These are phyloP conservation scores for Brassica balearica DNA, from an alignment of 441 rosid species.

Conservation along the genomic window DNA sequence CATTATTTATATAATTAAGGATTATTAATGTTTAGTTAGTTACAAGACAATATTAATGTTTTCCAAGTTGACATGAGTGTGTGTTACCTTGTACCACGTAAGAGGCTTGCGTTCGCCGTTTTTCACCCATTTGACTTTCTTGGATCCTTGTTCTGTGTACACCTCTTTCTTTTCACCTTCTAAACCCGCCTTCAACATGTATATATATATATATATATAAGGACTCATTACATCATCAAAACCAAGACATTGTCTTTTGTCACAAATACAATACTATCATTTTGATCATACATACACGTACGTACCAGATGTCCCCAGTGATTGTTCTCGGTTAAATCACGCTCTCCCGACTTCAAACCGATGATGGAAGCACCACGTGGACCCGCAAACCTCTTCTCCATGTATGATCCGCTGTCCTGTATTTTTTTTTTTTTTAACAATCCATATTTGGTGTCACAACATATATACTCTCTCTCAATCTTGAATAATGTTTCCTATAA, in stretches of 20 bases:
- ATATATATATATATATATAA: not conserved
- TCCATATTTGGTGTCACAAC: not conserved
- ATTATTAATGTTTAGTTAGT: not conserved
- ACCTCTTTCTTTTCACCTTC: slow-evolving; percentile 48
- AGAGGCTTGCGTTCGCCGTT: slow-evolving; percentile 42
- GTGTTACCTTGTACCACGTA: slow-evolving; percentile 52
- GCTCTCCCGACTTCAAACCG: slow-evolving; percentile 51
- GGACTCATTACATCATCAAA: not conserved
- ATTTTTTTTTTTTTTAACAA: not conserved
- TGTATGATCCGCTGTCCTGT: slow-evolving; percentile 57
- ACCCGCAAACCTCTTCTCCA: slow-evolving; percentile 55
- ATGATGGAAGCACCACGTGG: slow-evolving; percentile 44
- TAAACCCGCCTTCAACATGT: slow-evolving; percentile 39
- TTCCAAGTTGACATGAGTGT: not conserved
- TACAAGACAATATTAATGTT: not conserved
- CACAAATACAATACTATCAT: slow-evolving; percentile 22
- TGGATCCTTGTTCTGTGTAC: slow-evolving; percentile 41
- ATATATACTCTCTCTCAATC: not conserved
- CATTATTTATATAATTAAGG: not conserved
- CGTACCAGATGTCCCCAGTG: slow-evolving; percentile 48
- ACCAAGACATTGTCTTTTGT: slow-evolving; percentile 25
- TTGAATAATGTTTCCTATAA: slow-evolving; percentile 3
- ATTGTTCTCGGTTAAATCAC: slow-evolving; percentile 37
- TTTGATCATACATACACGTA: not conserved
- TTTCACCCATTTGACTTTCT: slow-evolving; percentile 48